Evolutionary conservation across 805 yeast genomes (phyloP).

Genomic region (Hanseniaspora taiwanica): DNA sequence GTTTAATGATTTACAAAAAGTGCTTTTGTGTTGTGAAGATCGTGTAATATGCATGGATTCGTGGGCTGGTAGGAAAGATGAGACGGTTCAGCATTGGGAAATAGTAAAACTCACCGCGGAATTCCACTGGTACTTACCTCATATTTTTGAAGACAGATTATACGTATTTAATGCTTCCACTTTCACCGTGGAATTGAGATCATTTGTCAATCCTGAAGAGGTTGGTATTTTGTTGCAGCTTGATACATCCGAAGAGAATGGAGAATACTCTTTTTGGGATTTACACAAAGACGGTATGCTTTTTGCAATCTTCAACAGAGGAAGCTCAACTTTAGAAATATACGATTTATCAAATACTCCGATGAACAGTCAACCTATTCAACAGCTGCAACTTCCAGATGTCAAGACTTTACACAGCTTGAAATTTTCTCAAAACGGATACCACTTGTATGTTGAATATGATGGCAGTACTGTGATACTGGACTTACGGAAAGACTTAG

Average conservation of each 20-base stretch:
- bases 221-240: not conserved
- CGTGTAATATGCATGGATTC: too few species aligned
- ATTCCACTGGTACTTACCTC: not conserved
- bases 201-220: not conserved
- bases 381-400: too few species aligned
- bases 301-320: constrained; percentile 14
- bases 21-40: too few species aligned
- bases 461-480: too few species aligned
- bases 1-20: too few species aligned
- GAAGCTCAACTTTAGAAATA: constrained; percentile 6
- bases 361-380: not conserved
- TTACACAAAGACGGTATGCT: constrained; percentile 29
- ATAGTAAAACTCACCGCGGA: not conserved
- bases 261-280: constrained; percentile 2
- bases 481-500: too few species aligned
- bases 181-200: not conserved
- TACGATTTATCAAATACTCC: not conserved
- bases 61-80: too few species aligned
- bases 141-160: not conserved
- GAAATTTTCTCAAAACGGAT: too few species aligned
- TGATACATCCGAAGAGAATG: not conserved
- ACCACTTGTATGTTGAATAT: too few species aligned
- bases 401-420: too few species aligned
- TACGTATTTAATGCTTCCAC: not conserved
- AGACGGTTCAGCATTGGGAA: too few species aligned